phyloP scores from a whole-genome alignment of 805 yeast species.

The Ogataea angusta region DNA sequence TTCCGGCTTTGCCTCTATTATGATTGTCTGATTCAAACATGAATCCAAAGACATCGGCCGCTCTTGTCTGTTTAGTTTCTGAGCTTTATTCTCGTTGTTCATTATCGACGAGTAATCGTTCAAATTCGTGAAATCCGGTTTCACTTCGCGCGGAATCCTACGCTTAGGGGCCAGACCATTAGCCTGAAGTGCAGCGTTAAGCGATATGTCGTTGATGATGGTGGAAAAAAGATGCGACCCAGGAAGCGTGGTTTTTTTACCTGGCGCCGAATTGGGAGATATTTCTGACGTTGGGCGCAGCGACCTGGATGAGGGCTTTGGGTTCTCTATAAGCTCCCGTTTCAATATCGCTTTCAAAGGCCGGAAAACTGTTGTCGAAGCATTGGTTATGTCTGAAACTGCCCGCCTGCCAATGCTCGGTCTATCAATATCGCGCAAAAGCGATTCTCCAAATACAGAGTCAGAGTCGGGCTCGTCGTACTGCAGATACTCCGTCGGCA shows the following conservation, averaged over 20 bases:
- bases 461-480: neutral
- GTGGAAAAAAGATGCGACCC: conserved; percentile 27
- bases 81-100: conserved; percentile 18
- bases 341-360: conserved; percentile 11
- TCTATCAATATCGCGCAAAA: conserved; percentile 3
- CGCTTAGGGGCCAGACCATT: conserved; percentile 25
- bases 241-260: neutral
- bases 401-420: conserved; percentile 9
- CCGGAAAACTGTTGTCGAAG: conserved; percentile 14
- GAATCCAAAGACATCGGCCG: conserved; percentile 12
- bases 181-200: conserved; percentile 38
- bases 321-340: conserved; percentile 6
- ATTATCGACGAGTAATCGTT: conserved; percentile 16
- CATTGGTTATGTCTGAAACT: conserved; percentile 14
- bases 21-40: conserved; percentile 17
- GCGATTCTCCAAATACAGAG: conserved; percentile 3
- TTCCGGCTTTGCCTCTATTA: conserved; percentile 20
- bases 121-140: conserved; percentile 19
- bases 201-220: conserved; percentile 35
- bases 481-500: conserved; percentile 3
- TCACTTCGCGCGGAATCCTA: conserved; percentile 10
- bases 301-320: neutral
- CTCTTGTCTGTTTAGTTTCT: conserved; percentile 5
- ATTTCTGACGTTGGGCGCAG: conserved; percentile 5
- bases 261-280: neutral